Percentiles rank a stretch among this genome's conserved stretches.
Conservation (phyloP, 495 filamentous ascomycete genomes). For the Aspergillus mulundensis region DNA sequence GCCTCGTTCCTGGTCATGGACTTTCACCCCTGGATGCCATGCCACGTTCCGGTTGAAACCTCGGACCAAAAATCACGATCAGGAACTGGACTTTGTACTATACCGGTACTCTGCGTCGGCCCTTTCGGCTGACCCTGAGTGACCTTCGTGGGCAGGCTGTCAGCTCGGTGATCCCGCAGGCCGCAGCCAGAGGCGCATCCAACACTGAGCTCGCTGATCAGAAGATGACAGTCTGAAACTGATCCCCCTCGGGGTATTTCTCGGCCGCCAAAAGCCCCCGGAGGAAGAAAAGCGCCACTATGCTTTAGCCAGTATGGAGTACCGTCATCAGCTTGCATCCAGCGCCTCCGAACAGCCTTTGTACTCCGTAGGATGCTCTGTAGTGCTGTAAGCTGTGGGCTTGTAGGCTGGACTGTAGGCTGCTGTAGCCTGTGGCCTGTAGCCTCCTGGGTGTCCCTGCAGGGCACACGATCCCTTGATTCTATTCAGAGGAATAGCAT, state of each 20-base stretch:
- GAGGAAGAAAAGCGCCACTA: neutral
- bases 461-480: slow-evolving; percentile 17
- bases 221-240: slow-evolving; percentile 3
- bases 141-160: slow-evolving; percentile 5
- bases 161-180: slow-evolving; percentile 1
- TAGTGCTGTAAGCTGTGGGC: neutral
- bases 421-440: neutral
- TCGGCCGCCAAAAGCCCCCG: neutral
- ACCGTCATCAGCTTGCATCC: neutral
- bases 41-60: slow-evolving; percentile 5
- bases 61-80: neutral
- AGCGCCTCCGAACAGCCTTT: neutral
- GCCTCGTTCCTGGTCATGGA: neutral
- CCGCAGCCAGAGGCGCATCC: neutral
- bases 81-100: neutral
- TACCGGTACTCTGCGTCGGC: slow-evolving; percentile 5
- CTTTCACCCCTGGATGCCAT: neutral
- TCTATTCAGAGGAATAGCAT: slow-evolving; percentile 10
- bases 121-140: slow-evolving; percentile 6
- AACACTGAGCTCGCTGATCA: slow-evolving; percentile 4
- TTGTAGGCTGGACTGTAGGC: neutral
- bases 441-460: slow-evolving; percentile 19
- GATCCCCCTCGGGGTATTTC: slow-evolving; percentile 8
- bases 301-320: neutral
- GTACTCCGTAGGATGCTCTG: neutral